Evolutionary conservation across 176 grass and related monocot genomes (phyloP), one percentile per base, ranked within the genome.

Genomic region (Oryza meridionalis): DNA sequence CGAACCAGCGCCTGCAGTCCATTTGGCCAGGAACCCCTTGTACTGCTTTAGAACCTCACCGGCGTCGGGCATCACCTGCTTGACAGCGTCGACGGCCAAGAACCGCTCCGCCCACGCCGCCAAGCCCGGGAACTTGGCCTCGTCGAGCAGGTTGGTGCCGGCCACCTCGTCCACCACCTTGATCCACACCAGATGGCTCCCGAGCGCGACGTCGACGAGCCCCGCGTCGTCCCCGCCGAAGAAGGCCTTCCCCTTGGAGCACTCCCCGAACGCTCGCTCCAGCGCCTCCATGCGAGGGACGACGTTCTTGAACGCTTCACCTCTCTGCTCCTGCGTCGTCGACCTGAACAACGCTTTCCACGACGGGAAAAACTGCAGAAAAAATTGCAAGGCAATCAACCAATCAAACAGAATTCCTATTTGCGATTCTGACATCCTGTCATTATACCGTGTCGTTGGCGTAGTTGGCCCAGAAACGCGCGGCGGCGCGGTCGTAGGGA

Each of bases 91-190:
- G 15, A 80, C 58, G 0, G 61, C 85, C 59, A 76, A 17, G 71
- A 92, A 94, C 17, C 84, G 77, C 42, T 88, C 81, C 14, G 90
- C 81, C 92, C 89, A 94, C 17, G 53, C 73, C 40, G 81, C 72
- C 65, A 92, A 7, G 14, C 33, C 75, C 0, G 87, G 90, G 31
- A 83, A 86, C 44, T 64, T 87, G 25, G 51, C 73, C 14, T 44
- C 63, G 40, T 92, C 90, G 5, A 92, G 65, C 2, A 94, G 72
- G 12, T 29, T 85, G 25, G 84, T 9, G 42, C 87, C 84, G 32
- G 0, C 4, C 13, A 90, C 47, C 51, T 90, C 73, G 38, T 92
- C 77, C 5, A 73, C 27, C 70, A 12, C 84, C 67, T 32, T 62
- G 9, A 94, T 66, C 90, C 89, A 79, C n/a, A 76, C 61, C 15